These are phyloP conservation scores for Parastagonospora avenae DNA, from an alignment of 2,329 filamentous ascomycete species.

Conservation along the genomic window DNA sequence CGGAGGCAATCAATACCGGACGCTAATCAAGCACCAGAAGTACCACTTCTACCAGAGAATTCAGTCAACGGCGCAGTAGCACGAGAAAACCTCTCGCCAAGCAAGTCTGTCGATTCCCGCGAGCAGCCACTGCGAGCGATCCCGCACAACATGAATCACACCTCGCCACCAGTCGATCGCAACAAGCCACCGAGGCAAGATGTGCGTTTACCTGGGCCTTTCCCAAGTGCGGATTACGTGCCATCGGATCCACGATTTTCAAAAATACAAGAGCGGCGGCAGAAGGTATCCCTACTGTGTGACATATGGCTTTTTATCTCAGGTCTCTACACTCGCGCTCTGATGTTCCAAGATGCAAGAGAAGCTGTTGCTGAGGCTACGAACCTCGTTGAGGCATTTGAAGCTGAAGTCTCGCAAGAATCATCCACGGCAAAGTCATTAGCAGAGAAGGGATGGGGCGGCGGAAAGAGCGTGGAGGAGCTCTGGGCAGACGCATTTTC, in stretches of 20 bases:
- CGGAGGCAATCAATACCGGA: conserved; percentile 30
- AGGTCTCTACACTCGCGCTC: conserved; percentile 82
- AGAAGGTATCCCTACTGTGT: conserved; percentile 65
- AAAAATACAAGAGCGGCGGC: conserved; percentile 57
- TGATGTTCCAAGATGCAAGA: conserved; percentile 77
- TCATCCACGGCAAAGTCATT: conserved; percentile 67
- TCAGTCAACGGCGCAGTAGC: conserved; percentile 20
- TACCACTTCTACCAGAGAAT: conserved; percentile 29
- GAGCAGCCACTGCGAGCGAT: conserved; percentile 47
- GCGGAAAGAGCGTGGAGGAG: conserved; percentile 80
- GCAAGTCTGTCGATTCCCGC: conserved; percentile 36
- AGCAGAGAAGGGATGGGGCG: conserved; percentile 74
- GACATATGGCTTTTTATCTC: conserved; percentile 91
- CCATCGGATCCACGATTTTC: conserved; percentile 56
- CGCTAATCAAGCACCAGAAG: conserved; percentile 23
- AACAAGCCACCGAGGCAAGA: conserved; percentile 50
- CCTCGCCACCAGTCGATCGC: conserved; percentile 47
- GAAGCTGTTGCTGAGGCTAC: conserved; percentile 82
- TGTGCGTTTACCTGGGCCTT: conserved; percentile 48
- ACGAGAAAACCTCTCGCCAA: conserved; percentile 21
- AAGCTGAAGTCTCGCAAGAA: conserved; percentile 68
- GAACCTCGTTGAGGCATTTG: conserved; percentile 73
- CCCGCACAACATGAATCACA: conserved; percentile 47
- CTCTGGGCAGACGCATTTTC: conserved; percentile 82
- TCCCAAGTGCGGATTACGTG: conserved; percentile 42